Evolutionary conservation across 202 grass and related monocot genomes (phyloP), one percentile per base, ranked within the genome.

Genomic region (Alloteropsis angusta): DNA sequence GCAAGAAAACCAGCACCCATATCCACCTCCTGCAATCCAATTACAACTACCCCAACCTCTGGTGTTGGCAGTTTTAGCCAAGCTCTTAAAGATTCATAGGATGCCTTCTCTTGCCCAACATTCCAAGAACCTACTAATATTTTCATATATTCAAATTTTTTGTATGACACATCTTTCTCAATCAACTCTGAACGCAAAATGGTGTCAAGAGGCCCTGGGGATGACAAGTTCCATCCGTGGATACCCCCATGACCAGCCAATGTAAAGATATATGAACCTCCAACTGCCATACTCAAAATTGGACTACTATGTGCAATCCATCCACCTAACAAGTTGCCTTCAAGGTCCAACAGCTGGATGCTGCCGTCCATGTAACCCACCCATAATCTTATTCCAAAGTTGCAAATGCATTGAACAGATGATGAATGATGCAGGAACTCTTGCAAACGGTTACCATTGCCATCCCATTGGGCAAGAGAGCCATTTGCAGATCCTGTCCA

Each of bases 1-100:
- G 95, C 95, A 88, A 97, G 89, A 86, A 92, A 94, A 78, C 95
- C 91, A 83, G 91, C 95, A 42, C 95, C 95, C 95, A 97, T 97
- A 22, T 97, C 95, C 65, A 97, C 91, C 85, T 97, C 95, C 63
- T 94, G 95, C 83, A 97, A 88, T 83, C 95, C 95, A 71, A 97
- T 63, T 68, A 92, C 95, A 43, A 97, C 81, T 35, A 97, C 56
- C 26, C 83, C 95, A 83, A 92, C 78, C 64, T 92, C 91, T 82
- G 72, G 66, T 64, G 86, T 81, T 62, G 87, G 83, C 28, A 84
- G 54, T 48, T 85, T 91, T 57, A 97, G 70, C 95, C 91, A 94
- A 69, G 73, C 74, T 72, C 57, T 87, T 78, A 97, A 69, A 19
- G 95, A 94, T 70, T 92, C 83, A 72, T 38, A 60, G 85, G 83